A percentile compares a stretch with the other conserved stretches of the same genome.
Conservation (phyloP, 768 basidiomycete genomes). For the Serendipita sp. region DNA sequence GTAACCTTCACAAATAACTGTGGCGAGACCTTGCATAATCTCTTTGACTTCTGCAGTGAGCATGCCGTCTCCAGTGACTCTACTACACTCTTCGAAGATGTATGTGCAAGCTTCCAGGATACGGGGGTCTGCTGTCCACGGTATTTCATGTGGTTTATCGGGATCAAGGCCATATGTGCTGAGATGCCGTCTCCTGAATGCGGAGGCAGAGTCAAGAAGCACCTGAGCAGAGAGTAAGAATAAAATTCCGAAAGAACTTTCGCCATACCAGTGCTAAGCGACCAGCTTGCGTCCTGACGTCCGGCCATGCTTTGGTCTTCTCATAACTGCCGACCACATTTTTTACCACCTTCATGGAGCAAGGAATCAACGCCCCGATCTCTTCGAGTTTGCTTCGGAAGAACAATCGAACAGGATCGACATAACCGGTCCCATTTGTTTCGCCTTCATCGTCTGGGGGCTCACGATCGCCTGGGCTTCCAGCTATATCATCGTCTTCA, state of each 20-base stretch:
- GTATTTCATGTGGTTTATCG: slow-evolving; percentile 35
- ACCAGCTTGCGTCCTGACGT: background rate
- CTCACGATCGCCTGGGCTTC: background rate
- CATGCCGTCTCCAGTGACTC: slow-evolving; percentile 16
- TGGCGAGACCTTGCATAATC: slow-evolving; percentile 31
- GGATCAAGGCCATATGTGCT: slow-evolving; percentile 64
- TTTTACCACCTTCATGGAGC: background rate
- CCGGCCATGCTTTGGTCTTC: background rate
- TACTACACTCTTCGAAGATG: slow-evolving; percentile 40
- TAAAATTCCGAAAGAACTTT: background rate
- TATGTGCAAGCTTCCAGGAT: slow-evolving; percentile 52
- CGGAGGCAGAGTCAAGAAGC: slow-evolving; percentile 51
- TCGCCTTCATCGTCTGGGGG: background rate
- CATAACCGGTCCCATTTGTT: background rate
- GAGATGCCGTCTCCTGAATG: slow-evolving; percentile 56
- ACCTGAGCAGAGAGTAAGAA: slow-evolving; percentile 27
- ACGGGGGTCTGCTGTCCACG: slow-evolving; percentile 65
- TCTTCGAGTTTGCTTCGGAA: background rate
- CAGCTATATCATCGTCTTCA: background rate
- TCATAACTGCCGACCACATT: background rate
- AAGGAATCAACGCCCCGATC: background rate
- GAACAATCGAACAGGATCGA: slow-evolving; percentile 13
- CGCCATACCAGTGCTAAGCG: slow-evolving; percentile 30
- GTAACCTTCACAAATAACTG: slow-evolving; percentile 44
- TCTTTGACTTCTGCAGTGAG: slow-evolving; percentile 20